Evolutionary conservation across 164 flowering plant genomes (phyloP).

Genomic region (Vitis riparia): DNA sequence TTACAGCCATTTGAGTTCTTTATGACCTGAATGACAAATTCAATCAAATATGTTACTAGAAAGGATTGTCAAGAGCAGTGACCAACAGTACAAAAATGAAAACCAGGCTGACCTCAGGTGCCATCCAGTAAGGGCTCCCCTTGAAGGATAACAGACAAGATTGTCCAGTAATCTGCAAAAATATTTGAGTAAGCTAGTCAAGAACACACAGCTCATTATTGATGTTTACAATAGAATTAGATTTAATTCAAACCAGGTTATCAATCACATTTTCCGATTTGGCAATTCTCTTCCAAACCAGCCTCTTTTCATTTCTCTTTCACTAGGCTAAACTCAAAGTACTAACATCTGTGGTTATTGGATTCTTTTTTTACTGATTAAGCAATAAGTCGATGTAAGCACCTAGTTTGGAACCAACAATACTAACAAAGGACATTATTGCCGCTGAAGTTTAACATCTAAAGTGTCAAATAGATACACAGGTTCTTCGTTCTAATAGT

Average conservation of each 20-base stretch:
- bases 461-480: background rate
- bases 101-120: conserved; percentile 46
- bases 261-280: background rate
- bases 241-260: background rate
- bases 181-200: background rate
- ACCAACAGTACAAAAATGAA: background rate
- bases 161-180: conserved; percentile 43
- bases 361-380: no score
- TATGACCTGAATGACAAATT: conserved; percentile 34
- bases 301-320: background rate
- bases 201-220: background rate
- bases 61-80: background rate
- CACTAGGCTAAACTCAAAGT: no score
- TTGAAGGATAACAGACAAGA: conserved; percentile 51
- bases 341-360: no score
- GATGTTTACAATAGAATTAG: background rate
- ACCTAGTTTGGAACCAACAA: background rate
- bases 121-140: conserved; percentile 68
- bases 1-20: conserved; percentile 47
- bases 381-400: background rate
- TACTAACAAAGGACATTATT: background rate
- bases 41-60: background rate
- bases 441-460: background rate
- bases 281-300: background rate
- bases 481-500: background rate